A percentile compares a stretch with the other conserved stretches of the same genome.
These are phyloP conservation scores for Lodderomyces margitis DNA, from an alignment of 1,139 yeast species.

Conservation along the genomic window DNA sequence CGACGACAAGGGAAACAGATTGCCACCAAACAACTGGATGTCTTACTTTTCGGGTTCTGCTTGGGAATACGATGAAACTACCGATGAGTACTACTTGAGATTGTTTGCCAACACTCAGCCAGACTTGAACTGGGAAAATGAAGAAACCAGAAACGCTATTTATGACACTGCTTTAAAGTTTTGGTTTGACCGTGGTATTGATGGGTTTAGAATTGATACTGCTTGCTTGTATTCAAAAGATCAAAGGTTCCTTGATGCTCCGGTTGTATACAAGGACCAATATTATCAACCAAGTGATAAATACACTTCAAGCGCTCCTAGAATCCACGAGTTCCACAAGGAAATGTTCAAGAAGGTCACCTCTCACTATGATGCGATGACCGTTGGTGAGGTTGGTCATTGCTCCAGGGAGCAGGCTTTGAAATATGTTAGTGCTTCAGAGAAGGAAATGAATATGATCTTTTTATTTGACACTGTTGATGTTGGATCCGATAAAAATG, in stretches of 20 bases:
- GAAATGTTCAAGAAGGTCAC: slow-evolving; percentile 49
- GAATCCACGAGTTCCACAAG: slow-evolving; percentile 56
- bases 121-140: slow-evolving; percentile 61
- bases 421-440: slow-evolving; percentile 48
- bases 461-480: slow-evolving; percentile 49
- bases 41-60: slow-evolving; percentile 54
- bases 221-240: slow-evolving; percentile 54
- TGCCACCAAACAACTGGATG: slow-evolving; percentile 58
- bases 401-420: slow-evolving; percentile 42
- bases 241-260: slow-evolving; percentile 49
- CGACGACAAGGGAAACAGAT: slow-evolving; percentile 46
- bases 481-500: slow-evolving; percentile 36
- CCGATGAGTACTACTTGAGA: slow-evolving; percentile 53
- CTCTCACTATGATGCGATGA: slow-evolving; percentile 50
- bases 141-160: slow-evolving; percentile 49
- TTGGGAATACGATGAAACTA: slow-evolving; percentile 53
- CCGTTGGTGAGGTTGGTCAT: slow-evolving; percentile 56
- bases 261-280: slow-evolving; percentile 39
- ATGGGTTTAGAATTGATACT: slow-evolving; percentile 58
- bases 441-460: slow-evolving; percentile 51
- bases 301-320: slow-evolving; percentile 44
- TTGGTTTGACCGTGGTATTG: slow-evolving; percentile 58
- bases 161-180: slow-evolving; percentile 48
- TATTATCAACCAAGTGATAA: slow-evolving; percentile 38
- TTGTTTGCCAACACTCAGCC: slow-evolving; percentile 55